These are phyloP conservation scores for Xylariaceae sp. DNA, from an alignment of 2,329 filamentous ascomycete genomes.

Conservation along the genomic window DNA sequence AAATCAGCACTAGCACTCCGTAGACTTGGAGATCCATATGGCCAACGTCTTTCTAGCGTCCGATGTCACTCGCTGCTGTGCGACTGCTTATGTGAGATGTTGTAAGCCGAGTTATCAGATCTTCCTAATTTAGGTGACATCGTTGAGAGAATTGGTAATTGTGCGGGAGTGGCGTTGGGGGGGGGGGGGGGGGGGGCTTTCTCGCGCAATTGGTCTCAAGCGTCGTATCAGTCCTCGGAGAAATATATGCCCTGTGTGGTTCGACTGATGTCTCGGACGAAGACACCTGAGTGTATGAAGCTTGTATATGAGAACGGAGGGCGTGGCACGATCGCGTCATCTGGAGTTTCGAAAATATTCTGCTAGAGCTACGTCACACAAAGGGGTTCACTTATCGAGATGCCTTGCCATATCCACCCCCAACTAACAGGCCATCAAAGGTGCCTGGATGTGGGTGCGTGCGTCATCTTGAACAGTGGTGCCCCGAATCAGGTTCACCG, in stretches of 20 bases:
- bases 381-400: background rate
- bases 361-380: background rate
- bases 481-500: background rate
- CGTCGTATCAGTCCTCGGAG: background rate
- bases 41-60: background rate
- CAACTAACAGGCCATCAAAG: background rate
- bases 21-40: background rate
- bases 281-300: background rate
- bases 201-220: background rate
- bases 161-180: background rate
- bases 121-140: background rate
- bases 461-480: background rate
- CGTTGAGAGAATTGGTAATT: background rate
- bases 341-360: background rate
- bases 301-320: background rate
- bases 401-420: constrained; percentile 2
- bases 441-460: background rate
- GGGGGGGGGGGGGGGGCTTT: no score
- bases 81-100: background rate
- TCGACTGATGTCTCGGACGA: background rate
- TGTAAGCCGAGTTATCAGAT: background rate
- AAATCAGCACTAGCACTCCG: background rate
- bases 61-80: background rate
- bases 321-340: background rate
- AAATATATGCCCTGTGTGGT: background rate